These are phyloP conservation scores for Trichosporon sp. DNA, from an alignment of 1,284 basidiomycete genomes.

Conservation along the genomic window DNA sequence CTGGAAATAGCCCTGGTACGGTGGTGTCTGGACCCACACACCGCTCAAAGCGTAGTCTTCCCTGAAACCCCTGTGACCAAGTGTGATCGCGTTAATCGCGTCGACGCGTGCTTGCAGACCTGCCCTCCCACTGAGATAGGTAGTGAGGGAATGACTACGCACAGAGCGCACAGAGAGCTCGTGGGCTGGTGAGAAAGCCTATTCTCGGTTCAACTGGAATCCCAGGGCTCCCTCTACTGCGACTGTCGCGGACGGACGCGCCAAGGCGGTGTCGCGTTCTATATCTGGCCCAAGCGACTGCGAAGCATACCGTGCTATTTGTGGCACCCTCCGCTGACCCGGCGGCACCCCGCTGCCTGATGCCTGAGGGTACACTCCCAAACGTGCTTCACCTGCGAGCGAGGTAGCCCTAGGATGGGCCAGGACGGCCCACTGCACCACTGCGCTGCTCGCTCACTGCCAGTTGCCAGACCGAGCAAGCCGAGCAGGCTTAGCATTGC, in stretches of 20 bases:
- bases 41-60: too few relatives aligned
- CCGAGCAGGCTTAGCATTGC: neutral
- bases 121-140: neutral
- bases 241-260: neutral
- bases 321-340: neutral
- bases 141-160: neutral
- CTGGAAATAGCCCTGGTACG: neutral
- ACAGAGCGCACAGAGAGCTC: neutral
- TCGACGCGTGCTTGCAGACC: neutral
- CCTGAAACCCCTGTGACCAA: neutral
- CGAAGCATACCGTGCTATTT: slow-evolving; percentile 17
- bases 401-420: too few relatives aligned
- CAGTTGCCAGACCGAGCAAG: too few relatives aligned
- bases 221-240: neutral
- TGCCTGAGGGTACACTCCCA: neutral
- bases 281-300: neutral
- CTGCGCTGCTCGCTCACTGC: too few relatives aligned
- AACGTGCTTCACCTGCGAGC: neutral
- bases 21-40: neutral
- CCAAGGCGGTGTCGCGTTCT: slow-evolving; percentile 8
- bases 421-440: too few relatives aligned
- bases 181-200: neutral
- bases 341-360: too few relatives aligned
- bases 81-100: neutral
- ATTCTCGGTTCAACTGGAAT: neutral